These are phyloP conservation scores for Talaromyces sp. DNA, from an alignment of 2,329 filamentous ascomycete genomes.

Conservation along the genomic window DNA sequence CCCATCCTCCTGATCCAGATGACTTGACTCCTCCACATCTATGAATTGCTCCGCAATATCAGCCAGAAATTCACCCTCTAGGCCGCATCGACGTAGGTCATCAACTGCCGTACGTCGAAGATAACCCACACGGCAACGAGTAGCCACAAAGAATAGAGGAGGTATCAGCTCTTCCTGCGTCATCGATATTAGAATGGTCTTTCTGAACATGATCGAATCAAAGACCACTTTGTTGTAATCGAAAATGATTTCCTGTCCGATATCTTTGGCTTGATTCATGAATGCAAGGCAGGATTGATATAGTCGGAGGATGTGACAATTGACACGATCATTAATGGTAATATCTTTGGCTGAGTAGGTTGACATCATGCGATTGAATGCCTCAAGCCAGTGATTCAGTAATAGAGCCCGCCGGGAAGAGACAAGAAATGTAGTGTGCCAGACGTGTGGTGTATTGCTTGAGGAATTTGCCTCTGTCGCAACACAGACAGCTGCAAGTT, in stretches of 20 bases:
- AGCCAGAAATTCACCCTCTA: slow-evolving; percentile 5
- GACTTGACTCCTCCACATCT: slow-evolving; percentile 1
- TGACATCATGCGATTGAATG: slow-evolving; percentile 9
- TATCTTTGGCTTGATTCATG: slow-evolving; percentile 10
- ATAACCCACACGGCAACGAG: slow-evolving; percentile 10
- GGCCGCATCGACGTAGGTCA: slow-evolving; percentile 5
- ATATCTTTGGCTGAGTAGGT: neutral
- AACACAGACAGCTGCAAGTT: slow-evolving; percentile 2
- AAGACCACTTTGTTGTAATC: slow-evolving; percentile 11
- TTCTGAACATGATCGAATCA: slow-evolving; percentile 8
- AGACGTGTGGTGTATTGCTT: neutral
- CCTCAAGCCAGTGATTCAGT: slow-evolving; percentile 13
- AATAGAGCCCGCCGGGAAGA: slow-evolving; percentile 1
- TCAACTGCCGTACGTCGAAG: slow-evolving; percentile 6
- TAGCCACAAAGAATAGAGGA: slow-evolving; percentile 13
- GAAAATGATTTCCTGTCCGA: slow-evolving; percentile 9
- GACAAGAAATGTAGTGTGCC: slow-evolving; percentile 7
- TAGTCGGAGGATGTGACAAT: slow-evolving; percentile 12
- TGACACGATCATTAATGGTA: neutral
- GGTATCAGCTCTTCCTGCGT: slow-evolving; percentile 5
- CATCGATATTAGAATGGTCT: slow-evolving; percentile 4
- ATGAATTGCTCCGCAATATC: slow-evolving; percentile 6
- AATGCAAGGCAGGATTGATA: slow-evolving; percentile 10
- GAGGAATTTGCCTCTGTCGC: neutral
- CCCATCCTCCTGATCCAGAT: neutral